A percentile compares a stretch with the other conserved stretches of the same genome.
Evolutionary conservation across 495 filamentous ascomycete genomes (phyloP).

Genomic region (Trichoderma parareesei): DNA sequence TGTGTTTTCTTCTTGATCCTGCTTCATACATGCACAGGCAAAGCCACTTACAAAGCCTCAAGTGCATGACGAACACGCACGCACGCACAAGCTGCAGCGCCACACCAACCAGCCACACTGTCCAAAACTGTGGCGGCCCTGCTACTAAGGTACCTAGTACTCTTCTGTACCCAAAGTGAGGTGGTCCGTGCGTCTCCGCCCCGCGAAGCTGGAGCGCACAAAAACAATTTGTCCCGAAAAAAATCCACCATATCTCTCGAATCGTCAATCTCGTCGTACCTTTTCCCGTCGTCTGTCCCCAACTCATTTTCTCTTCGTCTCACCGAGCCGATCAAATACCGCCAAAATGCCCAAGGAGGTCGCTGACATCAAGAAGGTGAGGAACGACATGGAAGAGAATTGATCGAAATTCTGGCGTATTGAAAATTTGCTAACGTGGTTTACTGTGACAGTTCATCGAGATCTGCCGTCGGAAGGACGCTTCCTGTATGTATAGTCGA

Average conservation of each 20-base stretch:
- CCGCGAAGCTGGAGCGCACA: constrained; percentile 17
- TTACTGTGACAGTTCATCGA: constrained; percentile 75
- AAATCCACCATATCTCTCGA: constrained; percentile 3
- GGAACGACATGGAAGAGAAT: not conserved
- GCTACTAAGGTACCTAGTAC: not conserved
- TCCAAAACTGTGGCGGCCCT: not conserved
- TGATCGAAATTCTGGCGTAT: not conserved
- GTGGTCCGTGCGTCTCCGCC: constrained; percentile 15
- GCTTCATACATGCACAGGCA: not conserved
- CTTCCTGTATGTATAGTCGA: constrained; percentile 65
- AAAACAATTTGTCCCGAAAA: constrained; percentile 6
- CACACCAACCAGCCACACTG: constrained; percentile 8
- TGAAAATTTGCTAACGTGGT: constrained; percentile 24
- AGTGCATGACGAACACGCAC: not conserved
- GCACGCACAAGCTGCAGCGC: not conserved
- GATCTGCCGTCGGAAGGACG: constrained; percentile 98
- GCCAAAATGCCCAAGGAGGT: constrained; percentile 93
- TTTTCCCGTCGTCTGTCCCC: constrained; percentile 14
- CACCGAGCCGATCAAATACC: constrained; percentile 23
- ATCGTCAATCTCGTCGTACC: constrained; percentile 23
- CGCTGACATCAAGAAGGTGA: constrained; percentile 87
- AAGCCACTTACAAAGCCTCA: not conserved
- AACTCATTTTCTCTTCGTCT: constrained; percentile 7
- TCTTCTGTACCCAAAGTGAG: no score
- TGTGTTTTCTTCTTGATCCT: not conserved